phyloP scores from a whole-genome alignment of 1,284 basidiomycete species.

The Leccinum laetum region DNA sequence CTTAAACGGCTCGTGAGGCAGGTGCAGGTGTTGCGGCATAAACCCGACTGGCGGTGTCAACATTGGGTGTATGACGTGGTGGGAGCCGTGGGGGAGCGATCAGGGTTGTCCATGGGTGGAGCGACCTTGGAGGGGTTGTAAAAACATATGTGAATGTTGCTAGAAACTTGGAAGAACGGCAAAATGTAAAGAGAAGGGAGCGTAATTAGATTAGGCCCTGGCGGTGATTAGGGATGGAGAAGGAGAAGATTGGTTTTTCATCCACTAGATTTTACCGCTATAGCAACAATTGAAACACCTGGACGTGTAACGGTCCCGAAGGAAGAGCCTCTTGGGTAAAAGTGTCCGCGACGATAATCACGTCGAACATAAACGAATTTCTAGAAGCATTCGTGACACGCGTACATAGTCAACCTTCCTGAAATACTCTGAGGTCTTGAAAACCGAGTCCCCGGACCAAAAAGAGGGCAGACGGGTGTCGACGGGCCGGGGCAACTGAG shows the following conservation, averaged over 20 bases:
- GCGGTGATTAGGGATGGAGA: slow-evolving; percentile 12
- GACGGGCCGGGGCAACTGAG: too few species aligned
- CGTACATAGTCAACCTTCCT: slow-evolving; percentile 5
- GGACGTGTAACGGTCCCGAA: neutral
- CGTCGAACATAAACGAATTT: neutral
- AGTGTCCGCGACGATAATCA: slow-evolving; percentile 12
- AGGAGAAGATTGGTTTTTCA: neutral
- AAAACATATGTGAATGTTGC: slow-evolving; percentile 21
- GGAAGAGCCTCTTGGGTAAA: neutral
- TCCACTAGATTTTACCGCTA: slow-evolving; percentile 2
- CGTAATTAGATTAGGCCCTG: neutral
- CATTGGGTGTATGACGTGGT: slow-evolving; percentile 29
- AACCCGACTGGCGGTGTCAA: slow-evolving; percentile 24
- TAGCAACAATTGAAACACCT: slow-evolving; percentile 19
- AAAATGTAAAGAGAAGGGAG: slow-evolving; percentile 21
- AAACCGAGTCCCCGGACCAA: slow-evolving; percentile 12
- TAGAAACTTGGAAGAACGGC: slow-evolving; percentile 32
- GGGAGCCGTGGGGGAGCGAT: slow-evolving; percentile 7
- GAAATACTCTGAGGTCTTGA: neutral
- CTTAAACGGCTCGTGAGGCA: slow-evolving; percentile 18
- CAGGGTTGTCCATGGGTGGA: slow-evolving; percentile 14
- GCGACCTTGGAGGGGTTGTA: slow-evolving; percentile 16
- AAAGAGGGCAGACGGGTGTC: slow-evolving; percentile 5
- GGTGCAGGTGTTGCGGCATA: slow-evolving; percentile 17
- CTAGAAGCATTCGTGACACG: neutral